These are phyloP conservation scores for Trichocladium uniseriatum DNA, from an alignment of 495 filamentous ascomycete genomes.

Conservation along the genomic window DNA sequence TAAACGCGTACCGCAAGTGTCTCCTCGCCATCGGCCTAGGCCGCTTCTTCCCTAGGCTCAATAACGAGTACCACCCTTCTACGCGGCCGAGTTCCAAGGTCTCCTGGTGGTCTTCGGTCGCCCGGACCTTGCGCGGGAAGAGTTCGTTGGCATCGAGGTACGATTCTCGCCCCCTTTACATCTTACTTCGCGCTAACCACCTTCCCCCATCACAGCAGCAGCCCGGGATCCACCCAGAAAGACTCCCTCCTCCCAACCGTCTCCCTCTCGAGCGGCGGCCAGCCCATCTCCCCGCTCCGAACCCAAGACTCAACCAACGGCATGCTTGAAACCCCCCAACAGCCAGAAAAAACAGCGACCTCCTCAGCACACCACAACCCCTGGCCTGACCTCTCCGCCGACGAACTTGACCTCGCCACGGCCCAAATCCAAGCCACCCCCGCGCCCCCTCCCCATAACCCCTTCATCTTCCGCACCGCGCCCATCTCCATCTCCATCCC, in stretches of 20 bases:
- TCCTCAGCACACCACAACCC: constrained; percentile 5
- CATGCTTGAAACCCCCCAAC: background rate
- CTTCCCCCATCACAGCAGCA: background rate
- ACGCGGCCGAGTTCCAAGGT: background rate
- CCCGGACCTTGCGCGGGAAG: background rate
- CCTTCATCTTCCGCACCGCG: background rate
- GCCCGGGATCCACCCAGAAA: constrained; percentile 8
- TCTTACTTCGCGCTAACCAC: background rate
- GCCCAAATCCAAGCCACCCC: background rate
- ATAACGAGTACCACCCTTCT: constrained; percentile 19
- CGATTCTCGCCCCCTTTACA: background rate
- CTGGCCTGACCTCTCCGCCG: constrained; percentile 18
- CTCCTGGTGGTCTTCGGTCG: constrained; percentile 10
- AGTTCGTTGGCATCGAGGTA: background rate
- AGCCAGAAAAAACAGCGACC: background rate
- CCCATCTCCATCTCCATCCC: background rate
- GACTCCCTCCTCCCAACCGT: constrained; percentile 11
- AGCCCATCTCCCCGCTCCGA: background rate
- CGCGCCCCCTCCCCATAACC: background rate
- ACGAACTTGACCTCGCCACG: constrained; percentile 4
- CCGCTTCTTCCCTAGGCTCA: constrained; percentile 35
- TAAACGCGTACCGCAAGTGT: constrained; percentile 57
- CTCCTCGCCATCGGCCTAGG: constrained; percentile 44
- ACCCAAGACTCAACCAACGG: background rate
- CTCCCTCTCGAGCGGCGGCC: constrained; percentile 1